These are phyloP conservation scores for Zalaria sp. DNA, from an alignment of 2,329 filamentous ascomycete genomes.

Conservation along the genomic window DNA sequence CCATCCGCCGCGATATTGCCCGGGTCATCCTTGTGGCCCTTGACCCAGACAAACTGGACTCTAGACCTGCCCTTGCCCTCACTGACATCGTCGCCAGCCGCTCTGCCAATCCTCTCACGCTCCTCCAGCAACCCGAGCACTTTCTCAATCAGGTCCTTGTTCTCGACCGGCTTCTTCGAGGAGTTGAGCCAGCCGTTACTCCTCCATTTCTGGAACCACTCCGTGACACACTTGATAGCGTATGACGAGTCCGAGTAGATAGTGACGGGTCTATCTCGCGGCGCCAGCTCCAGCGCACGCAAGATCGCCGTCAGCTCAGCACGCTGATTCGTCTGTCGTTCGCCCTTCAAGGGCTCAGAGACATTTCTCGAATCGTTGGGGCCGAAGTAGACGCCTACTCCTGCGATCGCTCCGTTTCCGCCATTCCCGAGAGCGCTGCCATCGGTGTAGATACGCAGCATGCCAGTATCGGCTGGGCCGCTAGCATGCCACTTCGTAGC, in stretches of 20 bases:
- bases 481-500: slow-evolving; percentile 32
- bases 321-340: slow-evolving; percentile 80
- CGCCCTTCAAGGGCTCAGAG: slow-evolving; percentile 60
- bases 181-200: slow-evolving; percentile 66
- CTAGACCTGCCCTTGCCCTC: slow-evolving; percentile 11
- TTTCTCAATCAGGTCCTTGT: slow-evolving; percentile 67
- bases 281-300: slow-evolving; percentile 65
- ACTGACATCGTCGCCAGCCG: slow-evolving; percentile 30
- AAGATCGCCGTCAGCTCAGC: slow-evolving; percentile 86
- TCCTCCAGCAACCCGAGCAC: slow-evolving; percentile 60
- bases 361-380: slow-evolving; percentile 46
- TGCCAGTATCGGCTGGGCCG: slow-evolving; percentile 25
- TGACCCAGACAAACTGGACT: slow-evolving; percentile 68
- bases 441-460: slow-evolving; percentile 49
- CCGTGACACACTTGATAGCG: slow-evolving; percentile 74
- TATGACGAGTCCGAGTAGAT: slow-evolving; percentile 89
- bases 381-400: slow-evolving; percentile 52
- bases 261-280: slow-evolving; percentile 51
- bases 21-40: slow-evolving; percentile 59
- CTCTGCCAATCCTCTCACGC: slow-evolving; percentile 37
- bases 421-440: slow-evolving; percentile 49
- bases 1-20: slow-evolving; percentile 74
- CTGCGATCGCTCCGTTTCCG: slow-evolving; percentile 37
- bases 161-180: slow-evolving; percentile 59
- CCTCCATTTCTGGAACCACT: slow-evolving; percentile 71